Conservation (phyloP, 768 basidiomycete genomes). For the Lactarius evosmus region DNA sequence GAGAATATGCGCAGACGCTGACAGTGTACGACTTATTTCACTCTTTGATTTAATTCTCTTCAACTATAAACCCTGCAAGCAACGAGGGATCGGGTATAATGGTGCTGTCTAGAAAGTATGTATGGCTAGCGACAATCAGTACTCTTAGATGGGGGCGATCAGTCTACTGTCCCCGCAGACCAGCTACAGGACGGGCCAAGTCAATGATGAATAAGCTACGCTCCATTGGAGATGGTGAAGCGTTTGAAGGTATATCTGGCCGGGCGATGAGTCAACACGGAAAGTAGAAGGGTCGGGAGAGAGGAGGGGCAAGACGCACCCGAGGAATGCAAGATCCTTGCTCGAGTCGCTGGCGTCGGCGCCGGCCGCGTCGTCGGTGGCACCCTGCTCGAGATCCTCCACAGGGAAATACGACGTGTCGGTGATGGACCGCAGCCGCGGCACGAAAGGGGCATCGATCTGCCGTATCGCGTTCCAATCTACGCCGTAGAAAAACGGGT, state of each 20-base stretch:
- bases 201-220: conserved; percentile 36
- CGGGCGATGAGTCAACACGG: background rate
- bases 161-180: conserved; percentile 20
- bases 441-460: conserved; percentile 96
- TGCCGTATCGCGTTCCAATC: conserved; percentile 86
- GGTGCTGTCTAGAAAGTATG: conserved; percentile 22
- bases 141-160: conserved; percentile 18
- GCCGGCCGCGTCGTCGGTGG: conserved; percentile 44
- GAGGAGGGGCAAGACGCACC: conserved; percentile 36
- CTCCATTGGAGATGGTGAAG: conserved; percentile 61
- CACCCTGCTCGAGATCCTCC: conserved; percentile 80
- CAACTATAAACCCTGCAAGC: conserved; percentile 17
- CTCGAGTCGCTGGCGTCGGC: conserved; percentile 42
- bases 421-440: conserved; percentile 86
- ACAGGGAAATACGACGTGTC: conserved; percentile 99
- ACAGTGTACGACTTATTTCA: conserved; percentile 4
- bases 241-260: conserved; percentile 77
- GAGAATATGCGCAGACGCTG: background rate
- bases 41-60: conserved; percentile 8
- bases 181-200: conserved; percentile 19
- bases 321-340: conserved; percentile 60
- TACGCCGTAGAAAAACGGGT: conserved; percentile 94
- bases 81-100: conserved; percentile 21
- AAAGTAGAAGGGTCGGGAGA: background rate
- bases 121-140: conserved; percentile 19